A percentile compares a stretch with the other conserved stretches of the same genome.
Evolutionary conservation across 139 green algal genomes (phyloP).

Genomic region (Choricystis sp.): DNA sequence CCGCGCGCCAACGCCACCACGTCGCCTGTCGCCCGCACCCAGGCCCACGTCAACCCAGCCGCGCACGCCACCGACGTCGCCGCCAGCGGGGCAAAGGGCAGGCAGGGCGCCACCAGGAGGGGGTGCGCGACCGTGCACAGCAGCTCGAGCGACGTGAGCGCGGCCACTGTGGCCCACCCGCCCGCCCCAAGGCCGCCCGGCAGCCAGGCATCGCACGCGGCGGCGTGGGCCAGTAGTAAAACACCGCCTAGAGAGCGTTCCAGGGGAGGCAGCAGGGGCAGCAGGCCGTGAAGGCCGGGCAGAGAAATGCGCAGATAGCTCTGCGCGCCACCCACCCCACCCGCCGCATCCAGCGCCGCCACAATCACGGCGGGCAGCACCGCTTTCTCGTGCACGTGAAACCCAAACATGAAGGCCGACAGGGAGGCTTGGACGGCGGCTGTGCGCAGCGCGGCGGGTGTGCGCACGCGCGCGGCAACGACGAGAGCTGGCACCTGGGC

Average conservation of each 20-base stretch:
- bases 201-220: constrained; percentile 2
- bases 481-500: not conserved
- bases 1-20: not conserved
- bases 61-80: constrained; percentile 60
- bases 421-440: not conserved
- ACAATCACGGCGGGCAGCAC: constrained; percentile 20
- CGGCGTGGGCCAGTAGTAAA: too few relatives aligned
- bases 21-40: constrained; percentile 11
- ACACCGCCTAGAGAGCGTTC: constrained; percentile 23
- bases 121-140: constrained; percentile 33
- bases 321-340: constrained; percentile 5
- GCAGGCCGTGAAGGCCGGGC: constrained; percentile 31
- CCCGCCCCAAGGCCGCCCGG: not conserved
- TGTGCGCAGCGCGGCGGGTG: not conserved
- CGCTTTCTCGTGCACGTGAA: constrained; percentile 96
- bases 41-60: constrained; percentile 30
- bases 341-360: constrained; percentile 40
- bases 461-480: not conserved
- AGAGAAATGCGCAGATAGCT: constrained; percentile 35
- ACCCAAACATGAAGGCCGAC: constrained; percentile 51
- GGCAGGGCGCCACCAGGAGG: constrained; percentile 14
- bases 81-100: constrained; percentile 80
- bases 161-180: not conserved
- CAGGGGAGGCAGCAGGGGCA: constrained; percentile 54
- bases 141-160: constrained; percentile 45